These are phyloP conservation scores for Yamadazyma siamensis DNA, from an alignment of 1,139 yeast species.

Conservation along the genomic window DNA sequence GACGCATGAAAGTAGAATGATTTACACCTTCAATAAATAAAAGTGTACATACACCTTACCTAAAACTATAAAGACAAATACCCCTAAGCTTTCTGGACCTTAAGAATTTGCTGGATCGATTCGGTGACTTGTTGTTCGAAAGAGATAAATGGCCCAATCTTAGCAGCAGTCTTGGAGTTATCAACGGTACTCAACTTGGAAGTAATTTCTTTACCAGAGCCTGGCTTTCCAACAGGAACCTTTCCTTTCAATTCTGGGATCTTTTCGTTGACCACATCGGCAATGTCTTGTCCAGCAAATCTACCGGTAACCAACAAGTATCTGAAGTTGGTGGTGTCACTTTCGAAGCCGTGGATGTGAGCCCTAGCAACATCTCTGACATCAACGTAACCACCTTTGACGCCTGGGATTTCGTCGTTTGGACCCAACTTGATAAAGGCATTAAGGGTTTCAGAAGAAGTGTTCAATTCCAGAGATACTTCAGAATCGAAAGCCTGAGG, in stretches of 20 bases:
- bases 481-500: constrained; percentile 32
- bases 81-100: constrained; percentile 1
- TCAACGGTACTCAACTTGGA: constrained; percentile 25
- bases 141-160: constrained; percentile 34
- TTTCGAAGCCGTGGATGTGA: constrained; percentile 42
- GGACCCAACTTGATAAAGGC: constrained; percentile 14
- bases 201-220: constrained; percentile 23
- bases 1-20: too few relatives aligned
- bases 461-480: constrained; percentile 33
- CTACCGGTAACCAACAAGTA: constrained; percentile 33
- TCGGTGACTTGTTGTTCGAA: constrained; percentile 40
- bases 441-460: constrained; percentile 38
- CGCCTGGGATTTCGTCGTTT: constrained; percentile 13
- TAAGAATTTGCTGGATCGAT: constrained; percentile 32
- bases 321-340: constrained; percentile 26
- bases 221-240: constrained; percentile 41
- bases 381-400: constrained; percentile 33
- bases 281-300: constrained; percentile 32
- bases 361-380: constrained; percentile 55
- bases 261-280: constrained; percentile 27
- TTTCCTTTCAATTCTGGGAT: constrained; percentile 33
- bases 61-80: too few relatives aligned
- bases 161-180: constrained; percentile 28
- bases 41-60: too few relatives aligned
- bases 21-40: too few relatives aligned